Percentiles rank a stretch among this genome's conserved stretches.
Evolutionary conservation across 768 basidiomycete species (phyloP).

Genomic region (Collybiopsis luxurians): DNA sequence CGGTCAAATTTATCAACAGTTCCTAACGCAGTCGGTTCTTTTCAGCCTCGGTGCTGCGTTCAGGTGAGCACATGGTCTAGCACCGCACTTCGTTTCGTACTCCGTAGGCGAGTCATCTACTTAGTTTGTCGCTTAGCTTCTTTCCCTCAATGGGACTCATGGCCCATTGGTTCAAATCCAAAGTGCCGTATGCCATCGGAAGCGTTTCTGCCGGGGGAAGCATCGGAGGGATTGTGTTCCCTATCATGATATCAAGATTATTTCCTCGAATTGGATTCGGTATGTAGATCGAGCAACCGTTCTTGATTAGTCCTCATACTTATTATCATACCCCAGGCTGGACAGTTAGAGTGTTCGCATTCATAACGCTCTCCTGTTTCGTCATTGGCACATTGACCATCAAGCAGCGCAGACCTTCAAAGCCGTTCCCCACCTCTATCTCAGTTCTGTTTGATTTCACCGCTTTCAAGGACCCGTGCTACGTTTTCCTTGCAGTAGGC

Average conservation of each 20-base stretch:
- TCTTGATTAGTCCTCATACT: too few species aligned
- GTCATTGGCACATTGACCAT: conserved; percentile 20
- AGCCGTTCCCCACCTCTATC: conserved; percentile 12
- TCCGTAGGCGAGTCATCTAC: too few species aligned
- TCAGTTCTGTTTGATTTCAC: conserved; percentile 10
- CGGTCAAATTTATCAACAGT: conserved; percentile 20
- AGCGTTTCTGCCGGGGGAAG: conserved; percentile 29
- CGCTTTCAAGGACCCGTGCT: conserved; percentile 18
- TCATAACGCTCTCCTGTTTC: conserved; percentile 19
- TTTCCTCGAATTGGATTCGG: conserved; percentile 20
- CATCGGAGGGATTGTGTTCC: conserved; percentile 30
- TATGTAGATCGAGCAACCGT: conserved; percentile 3
- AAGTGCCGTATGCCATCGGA: conserved; percentile 30
- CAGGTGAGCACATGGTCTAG: conserved; percentile 5
- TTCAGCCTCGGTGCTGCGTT: conserved; percentile 15
- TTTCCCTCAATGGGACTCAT: conserved; percentile 30
- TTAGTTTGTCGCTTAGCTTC: conserved; percentile 19
- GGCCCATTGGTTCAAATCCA: conserved; percentile 31
- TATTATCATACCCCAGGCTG: conserved; percentile 15
- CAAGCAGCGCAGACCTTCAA: conserved; percentile 17
- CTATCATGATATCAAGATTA: conserved; percentile 20
- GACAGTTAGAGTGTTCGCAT: conserved; percentile 21
- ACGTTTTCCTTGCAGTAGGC: conserved; percentile 15
- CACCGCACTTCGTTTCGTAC: too few species aligned
- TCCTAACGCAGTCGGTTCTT: conserved; percentile 17